Evolutionary conservation across 805 yeast genomes (phyloP), one percentile per base, ranked within the genome.

Genomic region (Wickerhamomyces xylosicus): DNA sequence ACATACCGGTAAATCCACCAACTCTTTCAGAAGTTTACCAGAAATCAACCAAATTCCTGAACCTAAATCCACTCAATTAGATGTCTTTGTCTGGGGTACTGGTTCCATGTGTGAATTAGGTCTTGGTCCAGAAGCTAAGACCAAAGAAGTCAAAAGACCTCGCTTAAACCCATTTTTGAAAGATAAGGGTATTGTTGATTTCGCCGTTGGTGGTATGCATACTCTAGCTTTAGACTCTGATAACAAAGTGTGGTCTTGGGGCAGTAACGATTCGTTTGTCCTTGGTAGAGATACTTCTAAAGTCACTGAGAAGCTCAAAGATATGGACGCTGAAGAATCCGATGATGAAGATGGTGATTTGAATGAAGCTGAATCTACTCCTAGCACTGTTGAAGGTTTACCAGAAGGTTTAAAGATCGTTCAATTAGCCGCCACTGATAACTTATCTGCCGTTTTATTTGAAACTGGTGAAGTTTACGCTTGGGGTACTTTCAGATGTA

Each of bases 101-200:
- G 98, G 98, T 2, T 79, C 95, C 1, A 90, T 92, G 92, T 87
- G 97, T 66, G 98, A 92, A 58, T 69, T 92, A 21, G 99, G 99
- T 2, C 67, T 92, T n/a, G 99, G 98, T 1, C 97, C 97, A 9
- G 73, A 68, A n/a, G 85, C 95, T 2, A 81, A 72, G 47, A 90
- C 86, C 29, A 86, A 87, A 44, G 96, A 89, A 58, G 96, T 92
- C 17, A 92, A 92, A 55, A 77, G 99, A 56, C 99, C 99, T 15
- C 74, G 99, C 48, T 66, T 90, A 56, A 92, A 89, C 51, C 87
- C 95, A 2, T 76, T 67, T 42, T 66, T 92, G 45, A 83, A 80
- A 21, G 72, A 72, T 3, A 74, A 70, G 9, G 80, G 82, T 2
- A 76, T 92, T 39, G 92, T 87, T 20, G 90, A 85, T 46, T 68